Percentiles rank a stretch among this genome's conserved stretches.
Evolutionary conservation across 2,329 filamentous ascomycete genomes (phyloP).

Genomic region (Zymoseptoria pseudotritici): DNA sequence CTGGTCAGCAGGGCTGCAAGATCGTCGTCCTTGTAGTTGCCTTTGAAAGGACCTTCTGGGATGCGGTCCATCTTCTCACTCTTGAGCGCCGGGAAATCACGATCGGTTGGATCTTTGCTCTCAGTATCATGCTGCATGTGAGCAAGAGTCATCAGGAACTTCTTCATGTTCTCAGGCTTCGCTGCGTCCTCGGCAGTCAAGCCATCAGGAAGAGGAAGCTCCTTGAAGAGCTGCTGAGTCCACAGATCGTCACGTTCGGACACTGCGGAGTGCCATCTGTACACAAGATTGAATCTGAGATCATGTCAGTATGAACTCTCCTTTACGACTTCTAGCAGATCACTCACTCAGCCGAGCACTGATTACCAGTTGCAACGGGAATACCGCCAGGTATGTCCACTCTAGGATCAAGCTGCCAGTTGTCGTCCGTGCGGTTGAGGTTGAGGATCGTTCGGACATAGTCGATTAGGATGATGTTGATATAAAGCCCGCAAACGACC

Average conservation of each 20-base stretch:
- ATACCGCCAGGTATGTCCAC: conserved; percentile 32
- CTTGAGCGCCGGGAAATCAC: conserved; percentile 29
- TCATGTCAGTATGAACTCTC: not conserved
- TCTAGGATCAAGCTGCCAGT: conserved; percentile 40
- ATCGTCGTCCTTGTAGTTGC: conserved; percentile 51
- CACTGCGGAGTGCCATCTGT: conserved; percentile 44
- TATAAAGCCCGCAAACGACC: conserved; percentile 46
- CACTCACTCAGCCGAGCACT: conserved; percentile 34
- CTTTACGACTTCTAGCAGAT: not conserved
- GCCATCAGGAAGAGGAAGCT: conserved; percentile 22
- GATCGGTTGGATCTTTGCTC: conserved; percentile 23
- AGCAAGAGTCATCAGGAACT: conserved; percentile 25
- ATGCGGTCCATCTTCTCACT: conserved; percentile 24
- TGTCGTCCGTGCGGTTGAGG: conserved; percentile 36
- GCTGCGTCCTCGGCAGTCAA: conserved; percentile 18
- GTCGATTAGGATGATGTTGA: conserved; percentile 48
- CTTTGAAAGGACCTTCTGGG: conserved; percentile 34
- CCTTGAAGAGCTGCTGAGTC: conserved; percentile 34
- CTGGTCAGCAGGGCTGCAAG: conserved; percentile 49
- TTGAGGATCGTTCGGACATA: conserved; percentile 49
- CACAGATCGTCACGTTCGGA: conserved; percentile 40
- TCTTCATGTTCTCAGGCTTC: conserved; percentile 21
- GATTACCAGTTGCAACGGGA: conserved; percentile 42
- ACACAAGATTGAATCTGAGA: conserved; percentile 43
- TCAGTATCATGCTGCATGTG: conserved; percentile 24